Evolutionary conservation across 768 basidiomycete species (phyloP).

Genomic region (Tremella yokohamensis): DNA sequence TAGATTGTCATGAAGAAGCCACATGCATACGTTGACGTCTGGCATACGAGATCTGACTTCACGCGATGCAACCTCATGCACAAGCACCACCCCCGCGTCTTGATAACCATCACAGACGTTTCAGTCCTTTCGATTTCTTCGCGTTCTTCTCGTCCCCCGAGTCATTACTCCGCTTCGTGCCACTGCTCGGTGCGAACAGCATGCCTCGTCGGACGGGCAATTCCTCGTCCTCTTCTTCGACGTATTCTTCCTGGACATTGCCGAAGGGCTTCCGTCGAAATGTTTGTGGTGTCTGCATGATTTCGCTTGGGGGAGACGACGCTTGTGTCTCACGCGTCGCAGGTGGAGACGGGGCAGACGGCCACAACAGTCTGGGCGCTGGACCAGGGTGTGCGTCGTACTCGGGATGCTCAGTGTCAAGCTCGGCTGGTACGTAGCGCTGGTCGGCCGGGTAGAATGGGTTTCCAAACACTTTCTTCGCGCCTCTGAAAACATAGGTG

Average conservation of each 20-base stretch:
- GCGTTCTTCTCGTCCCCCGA: not conserved
- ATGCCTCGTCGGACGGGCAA: slow-evolving; percentile 24
- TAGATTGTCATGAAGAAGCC: too few relatives aligned
- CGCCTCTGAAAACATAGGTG: slow-evolving; percentile 42
- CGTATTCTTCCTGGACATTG: slow-evolving; percentile 3
- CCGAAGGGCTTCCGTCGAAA: slow-evolving; percentile 5
- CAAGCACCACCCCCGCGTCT: not conserved
- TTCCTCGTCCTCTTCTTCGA: slow-evolving; percentile 18
- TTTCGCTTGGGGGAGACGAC: slow-evolving; percentile 15
- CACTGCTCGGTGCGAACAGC: slow-evolving; percentile 16
- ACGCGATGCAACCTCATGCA: too few relatives aligned
- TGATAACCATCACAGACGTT: not conserved
- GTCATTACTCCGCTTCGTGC: not conserved
- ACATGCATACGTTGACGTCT: too few relatives aligned
- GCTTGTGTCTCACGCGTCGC: slow-evolving; percentile 6
- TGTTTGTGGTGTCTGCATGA: slow-evolving; percentile 11
- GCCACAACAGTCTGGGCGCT: slow-evolving; percentile 37
- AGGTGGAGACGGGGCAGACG: slow-evolving; percentile 11
- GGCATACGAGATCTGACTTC: too few relatives aligned
- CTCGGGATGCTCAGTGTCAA: slow-evolving; percentile 30
- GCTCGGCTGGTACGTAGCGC: slow-evolving; percentile 20
- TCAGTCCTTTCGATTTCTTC: not conserved
- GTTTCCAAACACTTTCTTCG: slow-evolving; percentile 42
- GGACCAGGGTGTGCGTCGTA: slow-evolving; percentile 39
- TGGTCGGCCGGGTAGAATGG: slow-evolving; percentile 21